Base-by-base conservation (phyloP, 768 basidiomycete species). In the Tephrocybe sp. region DNA sequence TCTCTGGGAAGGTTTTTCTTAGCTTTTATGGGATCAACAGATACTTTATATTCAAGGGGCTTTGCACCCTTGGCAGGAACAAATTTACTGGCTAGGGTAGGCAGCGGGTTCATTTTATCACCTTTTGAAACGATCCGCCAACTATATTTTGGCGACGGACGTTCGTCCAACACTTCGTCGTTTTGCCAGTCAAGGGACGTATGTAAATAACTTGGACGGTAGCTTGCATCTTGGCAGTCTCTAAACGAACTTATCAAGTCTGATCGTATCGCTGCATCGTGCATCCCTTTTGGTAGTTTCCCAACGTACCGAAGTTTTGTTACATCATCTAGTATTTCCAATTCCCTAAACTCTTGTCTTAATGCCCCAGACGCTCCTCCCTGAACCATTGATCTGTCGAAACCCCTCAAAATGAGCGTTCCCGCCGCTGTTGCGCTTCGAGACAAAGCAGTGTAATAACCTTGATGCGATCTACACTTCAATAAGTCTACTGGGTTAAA, bases 311-410 rank as follows among this genome's bases (percentile, higher is more conserved):
- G 23, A 11, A 65, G 24, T 1, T 37, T 38, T 0, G 66, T 69
- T 5, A 74, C 66, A 15, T 69, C 65, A 60, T 71, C 67, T 3
- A 72, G 52, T 0, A 71, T 5, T 24, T 71, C 66, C 0, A 70
- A 46, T 27, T 70, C 64, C 12, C 68, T 12, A 39, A 69, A 67
- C 42, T 70, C 69, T 47, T 70, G 65, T 18, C 66, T 41, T 1
- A 72, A 49, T 13, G 52, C 53, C 3, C 67, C 64, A 1, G 58
- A 49, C 8, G 60, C 57, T 2, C 60, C 59, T 11, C 57, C 56
- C 12, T 55, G 63, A 1, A 72, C 64, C 54, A 54, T 57, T 3
- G 16, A 29, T 4, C 25, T 6, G 18, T 63, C 53, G 48, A 68
- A 63, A 1, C 53, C 58, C 34, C 68, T 59, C 10, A 68, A 3